Conservation (phyloP, 768 basidiomycete genomes). For the Hortiboletus campestris region DNA sequence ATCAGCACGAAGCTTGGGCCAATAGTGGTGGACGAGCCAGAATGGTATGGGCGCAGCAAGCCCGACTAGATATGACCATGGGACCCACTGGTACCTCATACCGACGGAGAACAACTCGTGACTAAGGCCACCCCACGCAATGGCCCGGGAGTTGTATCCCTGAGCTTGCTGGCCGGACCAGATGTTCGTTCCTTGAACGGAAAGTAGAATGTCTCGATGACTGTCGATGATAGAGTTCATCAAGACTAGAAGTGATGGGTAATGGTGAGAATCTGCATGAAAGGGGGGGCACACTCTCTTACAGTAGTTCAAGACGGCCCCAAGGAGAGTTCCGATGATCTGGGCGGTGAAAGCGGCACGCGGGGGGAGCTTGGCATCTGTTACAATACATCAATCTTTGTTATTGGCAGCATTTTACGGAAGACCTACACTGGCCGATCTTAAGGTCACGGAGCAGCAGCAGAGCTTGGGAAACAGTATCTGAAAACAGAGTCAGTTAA, state of each 20-base stretch:
- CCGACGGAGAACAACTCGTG: constrained; percentile 33
- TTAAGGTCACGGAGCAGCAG: constrained; percentile 60
- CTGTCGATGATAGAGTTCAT: constrained; percentile 58
- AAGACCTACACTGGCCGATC: constrained; percentile 28
- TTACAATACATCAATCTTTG: constrained; percentile 32
- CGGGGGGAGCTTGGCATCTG: constrained; percentile 56
- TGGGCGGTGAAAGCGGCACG: constrained; percentile 63
- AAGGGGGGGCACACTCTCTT: not conserved
- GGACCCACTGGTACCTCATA: constrained; percentile 39
- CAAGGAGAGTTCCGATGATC: constrained; percentile 54
- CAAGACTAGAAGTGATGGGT: constrained; percentile 41
- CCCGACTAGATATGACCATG: constrained; percentile 35
- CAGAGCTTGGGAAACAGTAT: constrained; percentile 47
- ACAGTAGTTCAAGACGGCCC: constrained; percentile 47
- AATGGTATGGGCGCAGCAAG: constrained; percentile 39
- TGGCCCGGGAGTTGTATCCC: constrained; percentile 33
- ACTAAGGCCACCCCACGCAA: constrained; percentile 40
- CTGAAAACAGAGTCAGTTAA: constrained; percentile 36
- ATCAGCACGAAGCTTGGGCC: constrained; percentile 31
- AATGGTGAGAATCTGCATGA: not conserved
- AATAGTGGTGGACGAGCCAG: constrained; percentile 38
- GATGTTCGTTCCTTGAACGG: constrained; percentile 49
- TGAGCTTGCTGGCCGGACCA: constrained; percentile 34
- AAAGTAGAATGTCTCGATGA: constrained; percentile 50
- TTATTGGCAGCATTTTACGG: constrained; percentile 13